Evolutionary conservation across 106 monocot genomes (phyloP), one percentile per base, ranked within the genome.

Genomic region (Vanilla planifolia): DNA sequence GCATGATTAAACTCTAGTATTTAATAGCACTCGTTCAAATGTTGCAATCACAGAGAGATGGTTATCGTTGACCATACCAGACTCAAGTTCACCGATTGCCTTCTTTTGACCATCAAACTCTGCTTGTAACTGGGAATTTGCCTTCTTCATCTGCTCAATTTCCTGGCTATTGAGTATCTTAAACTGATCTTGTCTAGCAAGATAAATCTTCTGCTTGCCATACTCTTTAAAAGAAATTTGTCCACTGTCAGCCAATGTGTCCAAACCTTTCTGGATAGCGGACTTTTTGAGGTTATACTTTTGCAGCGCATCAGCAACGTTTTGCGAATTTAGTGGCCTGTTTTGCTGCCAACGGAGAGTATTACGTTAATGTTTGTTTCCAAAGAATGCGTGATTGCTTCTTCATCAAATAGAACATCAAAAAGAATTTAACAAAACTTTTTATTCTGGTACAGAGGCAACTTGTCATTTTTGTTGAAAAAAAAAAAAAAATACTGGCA

Each of bases 141-240:
- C 73, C 62, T 83, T 80, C 73, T 94, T 89, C 95, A 95, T 89
- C 51, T 86, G 71, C 23, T 89, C 95, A 34, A 95, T 75, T 69
- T 95, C 95, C 69, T 89, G 70, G 25, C 48, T 65, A 64, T 84
- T 90, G 37, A 81, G 95, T 63, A 95, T 90, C 25, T 89, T 68
- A 59, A 89, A 95, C 46, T 89, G 89, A 74, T 95, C 95, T 74
- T 95, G 95, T 52, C 83, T 68, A 56, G 95, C 90, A 59, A 96
- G 19, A 64, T 90, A 90, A 47, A 96, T 87, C 47, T 91, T 96
- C 63, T 96, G 95, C 42, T 96, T 96, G 17, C 95, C 90, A 73
- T 90, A 96, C 64, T 96, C 95, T 55, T 96, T 96, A 39, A 81
- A 96, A 35, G 95, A 90, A 57, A 96, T 90, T 33, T 90, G 86